Percentiles rank a stretch among this genome's conserved stretches.
phyloP scores from a whole-genome alignment of 441 rosid species.

The Aquilaria agallochum region DNA sequence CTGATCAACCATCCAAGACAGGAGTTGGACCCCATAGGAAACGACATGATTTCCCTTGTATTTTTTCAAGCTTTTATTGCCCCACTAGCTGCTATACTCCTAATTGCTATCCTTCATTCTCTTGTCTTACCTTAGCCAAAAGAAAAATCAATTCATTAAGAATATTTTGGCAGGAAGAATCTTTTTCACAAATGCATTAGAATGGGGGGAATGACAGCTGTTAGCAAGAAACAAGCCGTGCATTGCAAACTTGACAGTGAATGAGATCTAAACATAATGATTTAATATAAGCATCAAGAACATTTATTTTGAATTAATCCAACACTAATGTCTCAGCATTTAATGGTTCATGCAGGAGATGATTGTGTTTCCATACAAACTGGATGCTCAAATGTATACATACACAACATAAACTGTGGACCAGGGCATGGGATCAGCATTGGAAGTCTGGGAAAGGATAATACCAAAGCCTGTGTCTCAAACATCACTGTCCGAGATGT shows the following conservation, averaged over 20 bases:
- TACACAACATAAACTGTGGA: conserved; percentile 90
- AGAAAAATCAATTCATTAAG: too few species aligned
- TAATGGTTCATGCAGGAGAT: conserved; percentile 62
- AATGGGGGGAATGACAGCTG: too few species aligned
- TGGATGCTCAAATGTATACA: conserved; percentile 80
- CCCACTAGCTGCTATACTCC: too few species aligned
- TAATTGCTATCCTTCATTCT: too few species aligned
- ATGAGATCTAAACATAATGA: too few species aligned
- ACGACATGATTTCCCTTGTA: conserved; percentile 17
- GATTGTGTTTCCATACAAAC: conserved; percentile 96
- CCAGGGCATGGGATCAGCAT: conserved; percentile 99
- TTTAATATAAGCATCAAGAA: conserved; percentile 1
- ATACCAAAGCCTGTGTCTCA: conserved; percentile 91
- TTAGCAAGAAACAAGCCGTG: too few species aligned
- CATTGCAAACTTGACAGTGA: too few species aligned
- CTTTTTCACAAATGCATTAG: too few species aligned
- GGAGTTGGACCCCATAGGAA: conserved; percentile 23
- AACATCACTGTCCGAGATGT: conserved; percentile 88
- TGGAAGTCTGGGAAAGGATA: conserved; percentile 84
- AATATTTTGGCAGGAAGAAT: too few species aligned
- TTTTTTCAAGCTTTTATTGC: conserved; percentile 1
- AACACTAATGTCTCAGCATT: conserved; percentile 13
- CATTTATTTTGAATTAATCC: conserved; percentile 5
- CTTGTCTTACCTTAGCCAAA: too few species aligned
- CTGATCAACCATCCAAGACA: conserved; percentile 20